Base-by-base conservation (phyloP, 805 yeast genomes). In the Teunomyces funiuensis region DNA sequence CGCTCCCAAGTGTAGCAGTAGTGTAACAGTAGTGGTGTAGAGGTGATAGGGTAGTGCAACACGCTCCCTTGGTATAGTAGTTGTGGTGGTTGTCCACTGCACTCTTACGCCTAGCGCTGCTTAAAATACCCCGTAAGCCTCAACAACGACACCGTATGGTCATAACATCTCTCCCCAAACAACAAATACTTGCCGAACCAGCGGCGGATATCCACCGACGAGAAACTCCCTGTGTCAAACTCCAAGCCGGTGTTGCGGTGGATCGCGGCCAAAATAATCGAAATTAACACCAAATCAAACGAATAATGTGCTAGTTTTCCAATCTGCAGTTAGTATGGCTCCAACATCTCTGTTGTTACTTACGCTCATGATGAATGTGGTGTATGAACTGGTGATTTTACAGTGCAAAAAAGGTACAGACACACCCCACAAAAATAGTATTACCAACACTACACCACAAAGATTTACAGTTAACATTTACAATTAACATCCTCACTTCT, bases 191-290 rank as follows among this genome's bases (percentile, higher is more conserved):
- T 72, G 15, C 71, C 69, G 31, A 83, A 60, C 68, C 78, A 74
- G 25, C 66, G 60, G 9, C 79, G 65, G 49, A 74, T 51, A 43
- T 63, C 63, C 45, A 60, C 54, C 46, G 82, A 73, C 14, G 79
- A 79, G 40, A 80, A 70, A 39, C 63, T 58, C 23, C 67, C 55
- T 6, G 82, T 70, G 57, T 79, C 71, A 61, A 81, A 59, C 45
- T 76, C 76, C 36, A 82, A 69, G 0, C 97, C 97, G 0, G 96
- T 85, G 47, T 86, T 82, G 47, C 88, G 76, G 58, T 88, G 84
- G 40, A 90, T 75, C 3, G 96, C 96, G 0, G 97, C 96, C 33
- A 91, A 67, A 10, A 90, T 71, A 59, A 93, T 79, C 2, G 96
- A 86, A 6, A 88, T 68, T 43, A 90, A 69, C 3, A 90, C 79